Conservation (phyloP, 179 eudicot genomes). For the Nepenthes alata region DNA sequence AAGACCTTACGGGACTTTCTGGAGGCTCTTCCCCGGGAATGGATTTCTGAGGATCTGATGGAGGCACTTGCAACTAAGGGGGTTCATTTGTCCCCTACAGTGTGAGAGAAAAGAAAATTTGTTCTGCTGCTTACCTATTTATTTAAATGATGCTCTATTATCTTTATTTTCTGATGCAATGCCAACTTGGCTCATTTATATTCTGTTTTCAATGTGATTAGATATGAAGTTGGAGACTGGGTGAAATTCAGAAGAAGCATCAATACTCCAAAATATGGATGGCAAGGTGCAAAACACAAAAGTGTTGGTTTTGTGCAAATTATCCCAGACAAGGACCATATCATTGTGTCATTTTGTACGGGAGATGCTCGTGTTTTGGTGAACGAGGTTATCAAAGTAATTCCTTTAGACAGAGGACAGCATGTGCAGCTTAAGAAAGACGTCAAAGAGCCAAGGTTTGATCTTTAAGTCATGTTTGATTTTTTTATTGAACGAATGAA, state of each 20-base stretch:
- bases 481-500: slow-evolving; percentile 5
- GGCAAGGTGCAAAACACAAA: slow-evolving; percentile 85
- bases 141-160: too few relatives aligned
- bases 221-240: slow-evolving; percentile 92
- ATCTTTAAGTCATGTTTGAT: slow-evolving; percentile 1
- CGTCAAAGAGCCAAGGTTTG: slow-evolving; percentile 87
- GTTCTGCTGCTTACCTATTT: background rate
- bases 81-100: slow-evolving; percentile 78
- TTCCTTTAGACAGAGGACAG: slow-evolving; percentile 94
- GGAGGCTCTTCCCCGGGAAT: slow-evolving; percentile 95
- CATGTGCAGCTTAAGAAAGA: slow-evolving; percentile 83
- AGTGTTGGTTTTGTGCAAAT: slow-evolving; percentile 93
- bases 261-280: slow-evolving; percentile 65
- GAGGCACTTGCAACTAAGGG: slow-evolving; percentile 75
- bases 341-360: slow-evolving; percentile 80
- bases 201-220: background rate
- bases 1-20: slow-evolving; percentile 77
- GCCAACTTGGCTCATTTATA: background rate
- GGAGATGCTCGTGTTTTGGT: slow-evolving; percentile 79
- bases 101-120: slow-evolving; percentile 35
- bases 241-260: slow-evolving; percentile 74
- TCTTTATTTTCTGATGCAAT: background rate
- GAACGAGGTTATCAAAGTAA: slow-evolving; percentile 79
- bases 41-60: slow-evolving; percentile 96
- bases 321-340: slow-evolving; percentile 74